Conservation (phyloP, 345 rosid species). For the Populus simonii region DNA sequence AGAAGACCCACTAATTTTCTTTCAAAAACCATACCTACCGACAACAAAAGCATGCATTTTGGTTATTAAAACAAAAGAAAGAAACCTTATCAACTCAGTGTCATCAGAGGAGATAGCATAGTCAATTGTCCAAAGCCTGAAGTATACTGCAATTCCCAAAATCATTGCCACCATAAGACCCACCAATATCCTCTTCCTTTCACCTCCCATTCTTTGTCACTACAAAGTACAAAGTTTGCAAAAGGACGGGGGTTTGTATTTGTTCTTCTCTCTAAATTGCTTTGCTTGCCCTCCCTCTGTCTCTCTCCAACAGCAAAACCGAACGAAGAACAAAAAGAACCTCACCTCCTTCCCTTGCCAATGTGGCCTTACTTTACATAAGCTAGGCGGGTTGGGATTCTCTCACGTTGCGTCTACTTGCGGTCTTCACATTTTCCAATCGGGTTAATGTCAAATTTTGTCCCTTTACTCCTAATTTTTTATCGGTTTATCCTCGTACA, state of each 20-base stretch:
- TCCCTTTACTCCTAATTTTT: background rate
- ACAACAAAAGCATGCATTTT: background rate
- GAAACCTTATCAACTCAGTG: slow-evolving; percentile 64
- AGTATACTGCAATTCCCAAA: slow-evolving; percentile 61
- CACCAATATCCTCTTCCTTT: slow-evolving; percentile 45
- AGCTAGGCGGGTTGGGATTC: background rate
- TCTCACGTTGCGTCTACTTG: background rate
- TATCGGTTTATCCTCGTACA: background rate
- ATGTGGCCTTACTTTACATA: background rate
- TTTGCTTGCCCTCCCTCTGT: background rate
- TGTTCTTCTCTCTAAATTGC: background rate
- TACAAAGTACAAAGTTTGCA: background rate
- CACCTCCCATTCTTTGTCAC: slow-evolving; percentile 36
- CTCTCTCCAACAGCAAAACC: background rate
- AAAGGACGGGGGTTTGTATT: background rate
- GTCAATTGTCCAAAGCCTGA: slow-evolving; percentile 76
- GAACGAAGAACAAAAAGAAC: background rate
- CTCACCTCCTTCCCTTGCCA: background rate
- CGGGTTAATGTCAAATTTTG: too few species aligned
- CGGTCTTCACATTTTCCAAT: too few species aligned
- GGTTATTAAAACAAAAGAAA: background rate
- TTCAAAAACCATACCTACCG: background rate
- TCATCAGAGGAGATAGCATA: slow-evolving; percentile 63
- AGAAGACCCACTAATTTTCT: slow-evolving; percentile 2
- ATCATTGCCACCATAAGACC: slow-evolving; percentile 50